phyloP scores from a whole-genome alignment of 192 early-diverging fungal genomes.

The Gonapodya prolifera region DNA sequence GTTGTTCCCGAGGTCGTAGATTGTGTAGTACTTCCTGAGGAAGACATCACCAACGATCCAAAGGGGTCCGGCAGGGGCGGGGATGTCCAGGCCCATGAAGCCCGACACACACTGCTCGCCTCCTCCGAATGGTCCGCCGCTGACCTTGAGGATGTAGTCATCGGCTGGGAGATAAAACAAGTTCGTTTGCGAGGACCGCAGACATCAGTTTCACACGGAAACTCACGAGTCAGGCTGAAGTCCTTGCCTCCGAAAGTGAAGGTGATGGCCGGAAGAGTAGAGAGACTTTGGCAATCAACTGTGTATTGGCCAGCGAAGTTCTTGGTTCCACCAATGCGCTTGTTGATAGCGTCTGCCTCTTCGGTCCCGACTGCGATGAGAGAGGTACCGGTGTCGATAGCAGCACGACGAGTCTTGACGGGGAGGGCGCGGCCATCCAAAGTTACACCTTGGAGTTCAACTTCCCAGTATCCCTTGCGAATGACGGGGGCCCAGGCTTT shows the following conservation, averaged over 20 bases:
- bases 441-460: slow-evolving; percentile 62
- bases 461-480: slow-evolving; percentile 97
- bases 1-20: slow-evolving; percentile 41
- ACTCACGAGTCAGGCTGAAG: slow-evolving; percentile 42
- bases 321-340: slow-evolving; percentile 83
- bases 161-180: slow-evolving; percentile 16
- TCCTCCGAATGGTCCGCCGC: slow-evolving; percentile 16
- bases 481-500: slow-evolving; percentile 67
- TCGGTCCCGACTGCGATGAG: slow-evolving; percentile 64
- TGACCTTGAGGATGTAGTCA: slow-evolving; percentile 52
- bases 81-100: slow-evolving; percentile 91
- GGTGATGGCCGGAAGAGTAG: slow-evolving; percentile 59
- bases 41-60: slow-evolving; percentile 82
- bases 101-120: slow-evolving; percentile 34
- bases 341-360: slow-evolving; percentile 81
- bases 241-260: slow-evolving; percentile 63
- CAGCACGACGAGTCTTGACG: slow-evolving; percentile 45
- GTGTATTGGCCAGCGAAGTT: slow-evolving; percentile 80
- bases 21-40: slow-evolving; percentile 68
- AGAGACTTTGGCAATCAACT: slow-evolving; percentile 61
- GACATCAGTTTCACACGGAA: no score
- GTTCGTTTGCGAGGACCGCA: no score
- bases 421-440: slow-evolving; percentile 63
- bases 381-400: slow-evolving; percentile 87
- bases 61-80: slow-evolving; percentile 56